A percentile compares a stretch with the other conserved stretches of the same genome.
Evolutionary conservation across 2,329 filamentous ascomycete species (phyloP).

Genomic region (Blumeria hordei): DNA sequence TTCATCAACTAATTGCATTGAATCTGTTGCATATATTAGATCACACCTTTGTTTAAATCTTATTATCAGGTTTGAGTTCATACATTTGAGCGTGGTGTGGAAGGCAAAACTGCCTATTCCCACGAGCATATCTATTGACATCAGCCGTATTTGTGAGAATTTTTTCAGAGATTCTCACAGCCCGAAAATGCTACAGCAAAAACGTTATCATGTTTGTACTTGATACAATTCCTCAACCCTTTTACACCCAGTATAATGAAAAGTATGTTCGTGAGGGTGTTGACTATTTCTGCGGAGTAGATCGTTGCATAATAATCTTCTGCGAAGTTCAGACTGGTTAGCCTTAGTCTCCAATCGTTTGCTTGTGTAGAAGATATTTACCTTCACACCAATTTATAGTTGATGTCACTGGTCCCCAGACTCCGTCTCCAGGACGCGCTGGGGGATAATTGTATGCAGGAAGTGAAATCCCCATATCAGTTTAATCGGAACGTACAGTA

Average conservation of each 20-base stretch:
- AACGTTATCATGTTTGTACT: slow-evolving; percentile 48
- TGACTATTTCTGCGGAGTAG: slow-evolving; percentile 57
- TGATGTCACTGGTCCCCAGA: slow-evolving; percentile 15
- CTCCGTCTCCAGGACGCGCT: slow-evolving; percentile 11
- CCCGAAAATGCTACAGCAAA: slow-evolving; percentile 40
- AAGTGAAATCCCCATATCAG: slow-evolving; percentile 9
- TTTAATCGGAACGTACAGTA: too few relatives aligned
- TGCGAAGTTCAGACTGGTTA: neutral
- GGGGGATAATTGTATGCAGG: slow-evolving; percentile 15
- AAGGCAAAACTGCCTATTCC: slow-evolving; percentile 18
- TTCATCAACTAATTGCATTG: slow-evolving; percentile 48
- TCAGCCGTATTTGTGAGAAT: neutral
- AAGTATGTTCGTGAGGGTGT: slow-evolving; percentile 57
- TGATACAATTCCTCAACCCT: slow-evolving; percentile 49
- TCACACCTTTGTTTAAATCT: neutral
- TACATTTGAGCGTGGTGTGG: slow-evolving; percentile 19
- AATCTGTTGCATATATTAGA: slow-evolving; percentile 21
- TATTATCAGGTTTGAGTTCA: slow-evolving; percentile 2
- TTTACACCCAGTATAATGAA: slow-evolving; percentile 59
- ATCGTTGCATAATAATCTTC: slow-evolving; percentile 54
- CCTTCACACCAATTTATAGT: slow-evolving; percentile 49
- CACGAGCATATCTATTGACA: slow-evolving; percentile 14
- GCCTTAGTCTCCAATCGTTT: slow-evolving; percentile 1
- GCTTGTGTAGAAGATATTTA: slow-evolving; percentile 22
- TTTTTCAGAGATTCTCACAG: slow-evolving; percentile 7